phyloP scores from a whole-genome alignment of 257 asterid genomes.

The Ligustrum vulgare region DNA sequence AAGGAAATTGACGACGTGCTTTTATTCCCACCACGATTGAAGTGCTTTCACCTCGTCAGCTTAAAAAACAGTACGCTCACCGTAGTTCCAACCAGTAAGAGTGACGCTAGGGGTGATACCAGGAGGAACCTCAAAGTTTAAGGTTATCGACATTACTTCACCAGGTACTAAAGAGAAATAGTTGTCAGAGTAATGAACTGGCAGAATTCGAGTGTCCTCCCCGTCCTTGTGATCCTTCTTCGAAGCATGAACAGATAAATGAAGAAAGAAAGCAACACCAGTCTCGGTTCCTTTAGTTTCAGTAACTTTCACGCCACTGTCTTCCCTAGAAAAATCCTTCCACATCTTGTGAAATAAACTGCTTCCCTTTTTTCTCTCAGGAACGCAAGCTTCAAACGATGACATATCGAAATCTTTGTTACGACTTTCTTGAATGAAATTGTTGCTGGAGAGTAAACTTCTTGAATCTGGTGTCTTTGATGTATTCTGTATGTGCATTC shows the following conservation, averaged over 20 bases:
- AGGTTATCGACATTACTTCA: constrained; percentile 56
- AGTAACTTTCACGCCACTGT: constrained; percentile 32
- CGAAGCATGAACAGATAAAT: constrained; percentile 70
- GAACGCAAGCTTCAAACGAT: constrained; percentile 12
- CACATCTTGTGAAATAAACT: constrained; percentile 44
- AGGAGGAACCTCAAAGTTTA: constrained; percentile 72
- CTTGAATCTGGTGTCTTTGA: constrained; percentile 55
- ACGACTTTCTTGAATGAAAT: constrained; percentile 9
- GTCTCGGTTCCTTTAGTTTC: constrained; percentile 50
- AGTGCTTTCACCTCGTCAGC: background rate
- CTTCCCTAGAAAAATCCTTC: constrained; percentile 31
- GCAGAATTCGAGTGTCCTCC: constrained; percentile 76
- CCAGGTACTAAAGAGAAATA: constrained; percentile 94
- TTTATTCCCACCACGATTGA: background rate
- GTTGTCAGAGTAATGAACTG: constrained; percentile 93
- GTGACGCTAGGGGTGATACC: constrained; percentile 59
- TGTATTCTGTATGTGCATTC: constrained; percentile 62
- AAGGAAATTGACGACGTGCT: background rate
- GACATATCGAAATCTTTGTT: constrained; percentile 20
- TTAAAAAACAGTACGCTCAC: constrained; percentile 39
- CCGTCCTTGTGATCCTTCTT: constrained; percentile 37
- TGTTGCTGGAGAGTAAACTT: constrained; percentile 38
- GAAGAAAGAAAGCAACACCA: constrained; percentile 91
- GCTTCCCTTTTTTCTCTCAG: constrained; percentile 26
- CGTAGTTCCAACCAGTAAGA: constrained; percentile 75